These are phyloP conservation scores for Eucalyptus lansdowneana DNA, from an alignment of 345 rosid species.

Conservation along the genomic window DNA sequence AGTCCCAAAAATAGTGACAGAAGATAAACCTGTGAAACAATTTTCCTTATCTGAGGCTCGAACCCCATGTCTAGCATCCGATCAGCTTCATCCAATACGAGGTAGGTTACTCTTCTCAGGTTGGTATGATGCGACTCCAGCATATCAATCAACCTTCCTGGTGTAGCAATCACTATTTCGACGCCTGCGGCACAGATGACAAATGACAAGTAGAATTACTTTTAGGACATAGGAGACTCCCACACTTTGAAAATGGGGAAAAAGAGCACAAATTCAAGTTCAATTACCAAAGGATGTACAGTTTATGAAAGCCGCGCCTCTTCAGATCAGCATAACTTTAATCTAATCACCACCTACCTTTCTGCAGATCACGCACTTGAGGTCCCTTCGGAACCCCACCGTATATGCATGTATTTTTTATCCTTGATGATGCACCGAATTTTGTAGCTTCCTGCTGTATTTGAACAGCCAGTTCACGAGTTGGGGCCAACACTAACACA, in stretches of 20 bases:
- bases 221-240: not conserved
- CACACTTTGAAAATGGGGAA: not conserved
- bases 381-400: conserved; percentile 99
- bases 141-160: conserved; percentile 99
- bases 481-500: conserved; percentile 96
- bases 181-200: conserved; percentile 38
- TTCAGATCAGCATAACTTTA: conserved; percentile 18
- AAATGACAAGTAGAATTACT: not conserved
- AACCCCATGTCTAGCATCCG: conserved; percentile 99
- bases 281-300: conserved; percentile 16
- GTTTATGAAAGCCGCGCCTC: conserved; percentile 14
- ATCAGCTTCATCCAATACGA: conserved; percentile 98
- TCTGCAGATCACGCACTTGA: conserved; percentile 99
- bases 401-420: conserved; percentile 87
- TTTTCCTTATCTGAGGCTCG: conserved; percentile 92
- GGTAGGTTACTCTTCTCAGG: conserved; percentile 89
- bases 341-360: conserved; percentile 54
- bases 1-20: not conserved
- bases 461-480: conserved; percentile 99
- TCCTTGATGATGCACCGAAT: conserved; percentile 91
- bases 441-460: conserved; percentile 97
- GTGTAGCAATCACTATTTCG: conserved; percentile 97
- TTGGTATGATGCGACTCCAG: conserved; percentile 92
- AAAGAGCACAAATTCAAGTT: not conserved
- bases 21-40: conserved; percentile 62